A percentile compares a stretch with the other conserved stretches of the same genome.
phyloP scores from a whole-genome alignment of 2,329 filamentous ascomycete species.

The Pseudocercospora cruenta region DNA sequence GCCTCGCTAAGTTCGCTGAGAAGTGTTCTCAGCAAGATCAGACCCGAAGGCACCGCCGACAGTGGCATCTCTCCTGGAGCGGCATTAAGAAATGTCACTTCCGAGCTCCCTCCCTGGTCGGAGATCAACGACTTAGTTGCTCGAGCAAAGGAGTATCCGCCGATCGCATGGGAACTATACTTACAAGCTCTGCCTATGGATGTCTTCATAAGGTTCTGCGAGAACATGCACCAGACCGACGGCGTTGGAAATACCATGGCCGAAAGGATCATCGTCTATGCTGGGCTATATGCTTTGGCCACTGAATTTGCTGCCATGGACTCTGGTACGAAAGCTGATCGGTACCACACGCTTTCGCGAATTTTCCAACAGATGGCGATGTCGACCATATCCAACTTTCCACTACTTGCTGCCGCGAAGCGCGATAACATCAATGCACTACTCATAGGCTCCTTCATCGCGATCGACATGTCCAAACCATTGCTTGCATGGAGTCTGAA shows the following conservation, averaged over 20 bases:
- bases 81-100: not conserved
- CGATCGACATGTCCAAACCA: conserved; percentile 6
- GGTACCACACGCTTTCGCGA: not conserved
- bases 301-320: conserved; percentile 7
- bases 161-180: conserved; percentile 10
- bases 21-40: conserved; percentile 3
- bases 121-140: conserved; percentile 6
- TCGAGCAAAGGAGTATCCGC: conserved; percentile 4
- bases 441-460: conserved; percentile 4
- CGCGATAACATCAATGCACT: conserved; percentile 7
- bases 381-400: conserved; percentile 3
- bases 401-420: conserved; percentile 7
- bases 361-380: conserved; percentile 1
- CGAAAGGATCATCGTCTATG: conserved; percentile 8
- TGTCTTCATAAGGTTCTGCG: conserved; percentile 8
- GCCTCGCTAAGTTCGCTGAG: not conserved
- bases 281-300: not conserved
- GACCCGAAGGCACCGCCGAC: not conserved
- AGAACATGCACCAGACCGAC: conserved; percentile 5
- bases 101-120: conserved; percentile 4
- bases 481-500: conserved; percentile 7
- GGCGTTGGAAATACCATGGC: not conserved
- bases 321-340: not conserved
- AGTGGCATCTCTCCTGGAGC: not conserved
- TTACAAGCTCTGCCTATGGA: not conserved